Evolutionary conservation across 495 filamentous ascomycete genomes (phyloP), one percentile per base, ranked within the genome.

Genomic region (Delitschia confertaspora): DNA sequence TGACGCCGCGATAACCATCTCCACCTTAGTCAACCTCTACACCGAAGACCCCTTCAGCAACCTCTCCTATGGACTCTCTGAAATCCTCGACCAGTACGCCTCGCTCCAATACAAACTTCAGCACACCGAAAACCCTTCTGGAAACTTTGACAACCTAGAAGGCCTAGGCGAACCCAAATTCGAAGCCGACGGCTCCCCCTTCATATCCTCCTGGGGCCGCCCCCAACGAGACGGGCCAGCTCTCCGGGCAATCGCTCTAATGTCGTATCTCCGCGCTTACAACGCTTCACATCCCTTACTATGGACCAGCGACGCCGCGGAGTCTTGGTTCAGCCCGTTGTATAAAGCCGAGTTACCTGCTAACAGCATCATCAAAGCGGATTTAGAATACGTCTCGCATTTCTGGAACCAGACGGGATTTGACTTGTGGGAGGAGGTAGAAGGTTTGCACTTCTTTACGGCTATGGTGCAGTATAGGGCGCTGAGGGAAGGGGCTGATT

Each of bases 81-180:
- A 23, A 2, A 41, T 61, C 19, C 50, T 61, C 21, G 40, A 57
- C 16, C 47, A 33, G 24, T 62, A 59, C 34, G 38, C 53, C 4
- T 23, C 42, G 4, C 53, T 61, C 14, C 49, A 55, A 42, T 14
- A 38, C 33, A 33, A 42, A 18, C 39, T 61, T 5, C 56, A 61
- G 42, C 58, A 50, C 23, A 54, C 44, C 1, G 17, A 61, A 14
- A 77, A 75, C 40, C 76, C 71, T 2, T 78, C 75, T 10, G 75
- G 75, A 2, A 62, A 58, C 11, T 65, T 77, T 30, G 46, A 60
- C 17, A 63, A 67, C 27, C 68, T 69, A 8, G 61, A 66, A 14
- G 73, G 74, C 6, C 67, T 82, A 13, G 78, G 71, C 13, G 78
- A 82, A 36, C 76, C 78, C 4, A 80, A 80, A 42, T 79, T 72